A percentile compares a stretch with the other conserved stretches of the same genome.
phyloP scores from a whole-genome alignment of 768 basidiomycete genomes.

The Lactarius pseudohatsudake region DNA sequence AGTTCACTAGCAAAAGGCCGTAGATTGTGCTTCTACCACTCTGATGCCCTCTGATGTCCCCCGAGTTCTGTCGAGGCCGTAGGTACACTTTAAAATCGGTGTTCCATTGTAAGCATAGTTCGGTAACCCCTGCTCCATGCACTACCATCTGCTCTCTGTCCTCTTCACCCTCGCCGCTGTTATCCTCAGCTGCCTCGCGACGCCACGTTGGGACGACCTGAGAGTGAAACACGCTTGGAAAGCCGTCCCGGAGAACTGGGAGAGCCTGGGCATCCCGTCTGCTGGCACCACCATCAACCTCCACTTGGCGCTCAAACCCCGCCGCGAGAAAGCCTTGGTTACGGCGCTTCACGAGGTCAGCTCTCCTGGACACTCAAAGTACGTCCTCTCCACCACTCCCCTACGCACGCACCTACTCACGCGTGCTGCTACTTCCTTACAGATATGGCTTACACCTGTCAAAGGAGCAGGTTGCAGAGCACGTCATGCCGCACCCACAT shows the following conservation, averaged over 20 bases:
- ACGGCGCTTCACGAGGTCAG: background rate
- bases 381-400: background rate
- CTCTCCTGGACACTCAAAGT: background rate
- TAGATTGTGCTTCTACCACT: too few species aligned
- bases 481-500: background rate
- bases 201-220: background rate
- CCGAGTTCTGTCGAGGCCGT: too few species aligned
- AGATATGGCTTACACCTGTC: background rate
- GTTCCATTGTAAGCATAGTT: too few species aligned
- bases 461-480: background rate
- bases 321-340: background rate
- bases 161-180: background rate
- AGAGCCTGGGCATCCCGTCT: background rate
- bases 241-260: background rate
- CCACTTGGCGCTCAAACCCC: background rate
- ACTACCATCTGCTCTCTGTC: background rate
- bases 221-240: background rate
- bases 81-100: too few species aligned
- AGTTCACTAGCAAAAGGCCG: too few species aligned
- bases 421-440: background rate
- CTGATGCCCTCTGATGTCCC: too few species aligned
- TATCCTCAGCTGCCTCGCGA: background rate
- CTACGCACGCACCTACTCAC: background rate
- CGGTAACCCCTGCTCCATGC: background rate
- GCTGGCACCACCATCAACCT: background rate